Base-by-base conservation (phyloP, 2,329 filamentous ascomycete species). In the Atkinsonella hypoxylon region DNA sequence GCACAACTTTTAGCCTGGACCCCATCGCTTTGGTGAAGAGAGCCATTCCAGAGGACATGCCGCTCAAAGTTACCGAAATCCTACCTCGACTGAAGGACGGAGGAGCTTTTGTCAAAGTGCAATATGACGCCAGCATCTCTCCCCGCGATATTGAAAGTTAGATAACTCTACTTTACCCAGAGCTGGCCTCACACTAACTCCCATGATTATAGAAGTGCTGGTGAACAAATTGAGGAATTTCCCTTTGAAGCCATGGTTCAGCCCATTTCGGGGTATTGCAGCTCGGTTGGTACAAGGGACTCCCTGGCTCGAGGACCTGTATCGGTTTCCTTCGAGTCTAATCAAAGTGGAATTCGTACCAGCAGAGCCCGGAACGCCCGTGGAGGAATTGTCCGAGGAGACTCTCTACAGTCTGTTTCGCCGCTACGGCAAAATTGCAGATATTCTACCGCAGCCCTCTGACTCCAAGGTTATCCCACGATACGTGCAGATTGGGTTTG, bases 291-390 rank as follows among this genome's bases (percentile, higher is more conserved):
- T 98, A 2, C 75, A 81, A 50, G 93, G 93, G 10, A 81, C 83
- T 20, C 93, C 93, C 0, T 98, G 93, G 93, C 77, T 97, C 2
- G 93, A 97, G 62, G 93, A 98, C 63, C 71, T 98, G 30, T 86
- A 89, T 58, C 80, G 89, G 7, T 82, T 89, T 47, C 93, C 93
- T 0, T 88, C 83, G 51, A 75, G 74, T 40, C 77, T 87, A 30
- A 61, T 98, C 38, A 85, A 81, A 58, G 82, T 96, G 20, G 91
- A 97, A 62, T 97, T 96, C 56, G 76, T 91, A 8, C 81, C 89
- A 4, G 78, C 80, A 0, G 76, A 77, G 26, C 77, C 87, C 0
- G 89, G 87, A n/a, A 76, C 73, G 1, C 75, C 83, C 50, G 83
- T 83, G 0, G 81, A 83, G 7, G 89, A 95, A 58, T 69, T 97